phyloP scores from a whole-genome alignment of 129 eudicot species.

The Lactuca saligna region DNA sequence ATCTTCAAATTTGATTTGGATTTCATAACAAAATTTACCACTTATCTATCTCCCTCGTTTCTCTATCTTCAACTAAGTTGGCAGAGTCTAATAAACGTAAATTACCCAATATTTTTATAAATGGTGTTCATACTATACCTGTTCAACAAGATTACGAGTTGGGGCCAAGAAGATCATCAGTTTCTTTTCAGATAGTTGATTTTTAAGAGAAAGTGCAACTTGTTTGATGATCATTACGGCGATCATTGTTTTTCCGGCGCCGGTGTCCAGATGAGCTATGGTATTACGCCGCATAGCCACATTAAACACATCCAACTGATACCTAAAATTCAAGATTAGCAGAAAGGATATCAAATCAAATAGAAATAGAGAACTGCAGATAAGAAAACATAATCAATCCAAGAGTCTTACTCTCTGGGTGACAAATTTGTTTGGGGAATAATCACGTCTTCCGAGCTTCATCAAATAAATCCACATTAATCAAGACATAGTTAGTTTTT shows the following conservation, averaged over 20 bases:
- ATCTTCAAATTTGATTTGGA: not conserved
- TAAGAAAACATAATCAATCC: not conserved
- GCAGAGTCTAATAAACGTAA: too few relatives aligned
- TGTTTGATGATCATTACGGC: conserved; percentile 64
- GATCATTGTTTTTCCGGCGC: conserved; percentile 55
- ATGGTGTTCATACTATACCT: conserved; percentile 27
- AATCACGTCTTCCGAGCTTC: conserved; percentile 14
- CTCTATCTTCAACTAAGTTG: too few relatives aligned
- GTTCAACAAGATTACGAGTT: conserved; percentile 62
- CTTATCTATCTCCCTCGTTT: too few relatives aligned
- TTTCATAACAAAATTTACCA: too few relatives aligned
- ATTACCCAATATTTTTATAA: too few relatives aligned
- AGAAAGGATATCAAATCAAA: not conserved
- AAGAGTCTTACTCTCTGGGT: conserved; percentile 37
- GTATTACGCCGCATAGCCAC: conserved; percentile 64
- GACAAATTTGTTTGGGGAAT: conserved; percentile 12
- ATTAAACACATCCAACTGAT: conserved; percentile 47
- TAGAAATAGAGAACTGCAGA: not conserved
- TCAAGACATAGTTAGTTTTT: not conserved
- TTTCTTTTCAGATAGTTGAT: conserved; percentile 31
- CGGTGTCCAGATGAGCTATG: conserved; percentile 59
- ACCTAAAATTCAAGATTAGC: conserved; percentile 35
- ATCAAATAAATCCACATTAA: not conserved
- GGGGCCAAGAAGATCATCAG: conserved; percentile 71
- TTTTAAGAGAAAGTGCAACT: conserved; percentile 32